phyloP scores from a whole-genome alignment of 192 early-diverging fungal species.

The Geosiphon pyriformis region DNA sequence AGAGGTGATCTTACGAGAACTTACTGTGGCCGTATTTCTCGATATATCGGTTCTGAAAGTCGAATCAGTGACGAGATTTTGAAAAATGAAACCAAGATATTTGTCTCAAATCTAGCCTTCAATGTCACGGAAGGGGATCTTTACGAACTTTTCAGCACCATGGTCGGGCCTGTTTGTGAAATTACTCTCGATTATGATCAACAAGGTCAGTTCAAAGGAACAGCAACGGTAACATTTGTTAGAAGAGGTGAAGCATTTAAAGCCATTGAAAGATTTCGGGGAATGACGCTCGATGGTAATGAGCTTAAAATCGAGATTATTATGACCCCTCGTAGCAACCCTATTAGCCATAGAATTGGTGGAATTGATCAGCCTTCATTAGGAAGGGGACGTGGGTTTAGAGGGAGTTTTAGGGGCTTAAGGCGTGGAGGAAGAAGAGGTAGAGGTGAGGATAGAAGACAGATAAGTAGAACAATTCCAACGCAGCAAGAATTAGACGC shows the following conservation, averaged over 20 bases:
- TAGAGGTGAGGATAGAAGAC: not conserved
- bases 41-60: too few relatives aligned
- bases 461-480: not conserved
- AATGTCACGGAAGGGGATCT: not conserved
- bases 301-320: not conserved
- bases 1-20: too few relatives aligned
- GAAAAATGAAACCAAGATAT: not conserved
- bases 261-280: not conserved
- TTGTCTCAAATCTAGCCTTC: not conserved
- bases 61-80: not conserved
- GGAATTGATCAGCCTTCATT: not conserved
- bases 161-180: not conserved
- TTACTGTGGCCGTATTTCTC: too few relatives aligned
- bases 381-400: not conserved
- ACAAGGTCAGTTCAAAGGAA: not conserved
- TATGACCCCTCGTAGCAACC: not conserved
- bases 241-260: not conserved
- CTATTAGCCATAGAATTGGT: not conserved
- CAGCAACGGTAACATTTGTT: not conserved
- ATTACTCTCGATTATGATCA: not conserved
- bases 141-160: not conserved
- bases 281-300: not conserved
- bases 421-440: not conserved
- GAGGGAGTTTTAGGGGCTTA: not conserved
- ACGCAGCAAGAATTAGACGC: not conserved